Base-by-base conservation (phyloP, 139 green algal genomes). In the Micractinium conductrix region DNA sequence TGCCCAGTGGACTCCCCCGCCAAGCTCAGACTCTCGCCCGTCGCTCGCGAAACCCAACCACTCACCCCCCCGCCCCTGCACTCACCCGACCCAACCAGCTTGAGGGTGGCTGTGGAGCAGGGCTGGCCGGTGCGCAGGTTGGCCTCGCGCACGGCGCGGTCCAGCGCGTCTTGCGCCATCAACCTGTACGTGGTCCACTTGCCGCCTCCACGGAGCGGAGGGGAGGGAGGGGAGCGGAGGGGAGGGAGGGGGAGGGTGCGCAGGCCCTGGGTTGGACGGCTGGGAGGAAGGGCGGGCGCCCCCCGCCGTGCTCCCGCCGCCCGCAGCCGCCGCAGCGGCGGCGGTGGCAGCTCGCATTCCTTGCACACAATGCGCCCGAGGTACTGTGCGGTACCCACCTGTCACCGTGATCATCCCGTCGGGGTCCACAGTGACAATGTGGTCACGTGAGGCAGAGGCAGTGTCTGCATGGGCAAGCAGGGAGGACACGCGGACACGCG, bases 141-240 rank as follows among this genome's bases (percentile, higher is more conserved):
- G 12, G 88, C 87, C 6, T 74, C 88, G 0, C 79, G 58, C 28
- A 94, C 58, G 0, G 91, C 94, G 14, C 80, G 37, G 75, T 98
- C 90, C 0, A 98, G 53, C 0, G 92, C 89, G 67, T 98, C 78
- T n/a, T 83, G 62, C 4, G 96, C 96, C 96, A 99, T 99, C 30
- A 87, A 85, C 2, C 97, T 87, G 88, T 99, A 99, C 2, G 97
- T 99, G 1, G 97, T 99, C 97, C 97, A 99, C 90, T 98, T 99
- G 76, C 95, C 95, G 50, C 95, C 93, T 90, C 78, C 74, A 22
- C 6, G 58, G 58, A 5, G 9, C 24, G 42, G 26, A 10, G 42
- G 19, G 71, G n/a, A 68, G 48, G n/a, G 28, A 40, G 45, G n/a
- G 17, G 30, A 24, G 38, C 9, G 9, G 62, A 28, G 37, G 62